Evolutionary conservation across 176 grass and related monocot species (phyloP), one percentile per base, ranked within the genome.

Genomic region (Oryza longistaminata): DNA sequence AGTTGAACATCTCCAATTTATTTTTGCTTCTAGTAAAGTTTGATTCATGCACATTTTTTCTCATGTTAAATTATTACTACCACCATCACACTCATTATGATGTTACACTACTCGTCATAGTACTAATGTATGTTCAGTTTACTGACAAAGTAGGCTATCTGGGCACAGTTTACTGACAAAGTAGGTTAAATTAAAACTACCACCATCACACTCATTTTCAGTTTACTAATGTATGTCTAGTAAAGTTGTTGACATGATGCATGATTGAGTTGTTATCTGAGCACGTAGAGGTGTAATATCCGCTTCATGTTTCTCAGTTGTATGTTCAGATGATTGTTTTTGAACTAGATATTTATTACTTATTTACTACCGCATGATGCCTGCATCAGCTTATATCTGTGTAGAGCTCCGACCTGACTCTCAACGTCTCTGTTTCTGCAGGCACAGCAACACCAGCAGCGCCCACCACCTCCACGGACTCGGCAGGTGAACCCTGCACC

Each of bases 361-460:
- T 58, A n/a, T 37, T 65, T 78, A 27, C 45, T 78, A 27, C 4
- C 17, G 2, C 7, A 0, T 29, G 5, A 21, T 69, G 24, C 3
- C 4, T 6, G 19, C n/a, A 15, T 9, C 17, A 58, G 49, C 15
- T 35, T 60, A 2, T 58, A 35, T 43, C 14, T 76, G 16, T 45
- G 11, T 43, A 9, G 17, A 3, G 14, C 29, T 6, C 49, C 46
- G 49, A 87, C 1, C 15, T 68, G n/a, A 39, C 46, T 9, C 2
- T 12, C 21, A 39, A 21, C 65, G 11, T 82, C 6, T 65, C 27
- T 43, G 3, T 73, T 64, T 67, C 3, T 79, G 3, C 88, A 90
- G 88, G 74, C 84, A 90, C 88, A 90, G 27, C 88, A 90, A 24
- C 79, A 87, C 16, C 88, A 90, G 73, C 88, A 87, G 48, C 80